Evolutionary conservation across 1,284 basidiomycete species (phyloP), one percentile per base, ranked within the genome.

Genomic region (Vanrija pseudolonga): DNA sequence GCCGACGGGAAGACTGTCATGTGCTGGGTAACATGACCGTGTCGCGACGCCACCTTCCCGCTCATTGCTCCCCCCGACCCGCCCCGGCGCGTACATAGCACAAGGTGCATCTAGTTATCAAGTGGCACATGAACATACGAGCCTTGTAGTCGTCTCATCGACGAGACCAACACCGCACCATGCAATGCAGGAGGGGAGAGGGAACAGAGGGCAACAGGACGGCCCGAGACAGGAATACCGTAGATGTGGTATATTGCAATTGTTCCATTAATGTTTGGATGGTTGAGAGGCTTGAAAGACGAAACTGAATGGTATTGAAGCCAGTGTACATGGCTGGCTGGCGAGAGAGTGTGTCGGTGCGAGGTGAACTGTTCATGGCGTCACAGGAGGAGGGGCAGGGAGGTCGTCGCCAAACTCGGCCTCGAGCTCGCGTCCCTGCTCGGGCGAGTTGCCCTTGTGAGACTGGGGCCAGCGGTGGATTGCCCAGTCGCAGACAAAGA

Each of bases 401-500:
- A 43, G 37, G 24, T 44, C 52, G 6, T 24, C 50, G 19, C 55
- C 57, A 20, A 54, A 59, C 47, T 59, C 60, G 42, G 18, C 44
- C 37, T 46, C 47, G 14, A 67, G 57, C 57, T 72, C 69, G 45
- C 42, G 46, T 9, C 66, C 67, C 28, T 49, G 53, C 11, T 53
- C 44, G 7, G 60, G 60, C 6, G 47, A 48, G 14, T 32, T 41
- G 19, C 65, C 66, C 32, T 49, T 36, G 2, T 53, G 60, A 6
- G 59, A 57, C 14, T 65, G 65, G 32, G 69, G 71, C 67, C 67
- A 77, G 39, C 63, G 52, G 40, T 63, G 56, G 20, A 62, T 46
- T 5, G 76, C 80, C 81, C 81, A 82, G 46, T 77, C 73, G 45
- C 77, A 71, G 4, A 80, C 77, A 62, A 77, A 80, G 32, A 76